Evolutionary conservation across 148 eudicot genomes (phyloP).

Genomic region (Chenopodium berlandieri): DNA sequence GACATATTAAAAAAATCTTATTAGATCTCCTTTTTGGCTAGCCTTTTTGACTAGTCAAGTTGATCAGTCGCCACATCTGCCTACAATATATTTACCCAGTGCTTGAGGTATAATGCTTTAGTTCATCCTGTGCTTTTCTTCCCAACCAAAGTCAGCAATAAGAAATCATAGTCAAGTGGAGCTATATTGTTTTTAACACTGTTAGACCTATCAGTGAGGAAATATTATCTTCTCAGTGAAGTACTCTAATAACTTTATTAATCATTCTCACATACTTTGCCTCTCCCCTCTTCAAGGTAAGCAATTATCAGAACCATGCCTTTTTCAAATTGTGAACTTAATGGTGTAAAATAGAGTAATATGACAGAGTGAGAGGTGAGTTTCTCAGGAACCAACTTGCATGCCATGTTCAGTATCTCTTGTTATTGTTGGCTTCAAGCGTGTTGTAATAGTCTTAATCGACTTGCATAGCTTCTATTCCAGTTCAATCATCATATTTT

Average conservation of each 20-base stretch:
- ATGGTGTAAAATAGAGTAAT: not conserved
- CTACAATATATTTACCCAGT: no score
- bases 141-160: no score
- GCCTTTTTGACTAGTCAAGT: no score
- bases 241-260: not conserved
- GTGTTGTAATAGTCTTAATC: not conserved
- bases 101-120: no score
- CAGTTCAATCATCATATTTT: not conserved
- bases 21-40: no score
- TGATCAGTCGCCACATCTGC: no score
- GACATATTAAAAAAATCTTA: no score
- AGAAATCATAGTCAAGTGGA: no score
- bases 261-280: not conserved
- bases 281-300: not conserved
- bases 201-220: no score
- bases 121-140: no score
- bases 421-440: slow-evolving; percentile 1
- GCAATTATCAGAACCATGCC: not conserved
- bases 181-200: no score
- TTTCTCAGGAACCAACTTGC: not conserved
- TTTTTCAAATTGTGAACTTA: not conserved
- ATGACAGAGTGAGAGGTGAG: not conserved
- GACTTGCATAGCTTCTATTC: not conserved
- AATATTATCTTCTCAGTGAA: not conserved
- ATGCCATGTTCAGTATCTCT: not conserved